Conservation (phyloP, 2,329 filamentous ascomycete genomes). For the Fusarium paranaense region DNA sequence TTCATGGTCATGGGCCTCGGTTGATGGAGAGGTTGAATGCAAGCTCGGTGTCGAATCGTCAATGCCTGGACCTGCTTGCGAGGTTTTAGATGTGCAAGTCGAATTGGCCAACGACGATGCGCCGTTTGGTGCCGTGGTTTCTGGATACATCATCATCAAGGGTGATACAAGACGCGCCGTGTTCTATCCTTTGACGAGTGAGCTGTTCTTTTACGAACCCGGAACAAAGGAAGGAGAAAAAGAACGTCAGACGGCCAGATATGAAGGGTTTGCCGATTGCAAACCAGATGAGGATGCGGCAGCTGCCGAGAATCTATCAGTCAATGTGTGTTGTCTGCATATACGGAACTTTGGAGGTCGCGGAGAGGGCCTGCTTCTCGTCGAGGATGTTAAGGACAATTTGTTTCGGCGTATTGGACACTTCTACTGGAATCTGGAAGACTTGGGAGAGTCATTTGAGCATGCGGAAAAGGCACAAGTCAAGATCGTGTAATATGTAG, state of each 20-base stretch:
- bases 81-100: background rate
- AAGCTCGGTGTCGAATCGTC: background rate
- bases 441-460: background rate
- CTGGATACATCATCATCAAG: background rate
- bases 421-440: background rate
- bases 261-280: background rate
- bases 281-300: background rate
- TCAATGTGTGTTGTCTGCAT: background rate
- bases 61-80: background rate
- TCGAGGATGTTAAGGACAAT: background rate
- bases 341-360: background rate
- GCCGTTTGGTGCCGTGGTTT: background rate
- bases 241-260: background rate
- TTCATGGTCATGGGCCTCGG: conserved; percentile 1
- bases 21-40: background rate
- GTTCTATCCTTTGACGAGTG: background rate
- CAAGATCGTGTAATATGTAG: background rate
- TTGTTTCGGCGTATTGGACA: background rate
- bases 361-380: background rate
- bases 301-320: background rate
- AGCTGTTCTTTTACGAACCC: background rate
- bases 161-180: background rate
- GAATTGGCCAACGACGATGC: background rate
- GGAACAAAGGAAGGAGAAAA: background rate
- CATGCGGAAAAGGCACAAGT: background rate